Percentiles rank a stretch among this genome's conserved stretches.
phyloP scores from a whole-genome alignment of 2,329 filamentous ascomycete species.

The Aureobasidium leucospermi region DNA sequence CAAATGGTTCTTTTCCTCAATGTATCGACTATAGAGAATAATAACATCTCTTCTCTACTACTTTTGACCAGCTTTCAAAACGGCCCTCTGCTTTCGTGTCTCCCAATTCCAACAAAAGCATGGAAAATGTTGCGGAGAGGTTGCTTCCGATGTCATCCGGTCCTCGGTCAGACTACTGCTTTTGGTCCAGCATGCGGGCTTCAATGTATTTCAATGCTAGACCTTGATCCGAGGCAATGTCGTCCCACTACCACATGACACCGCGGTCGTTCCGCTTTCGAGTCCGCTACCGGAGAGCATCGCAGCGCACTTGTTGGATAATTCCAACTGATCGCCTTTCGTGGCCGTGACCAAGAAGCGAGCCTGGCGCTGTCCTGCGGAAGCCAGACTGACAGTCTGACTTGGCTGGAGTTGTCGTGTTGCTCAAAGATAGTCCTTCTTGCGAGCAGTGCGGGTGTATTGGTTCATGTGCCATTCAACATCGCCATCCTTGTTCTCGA shows the following conservation, averaged over 20 bases:
- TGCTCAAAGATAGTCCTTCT: constrained; percentile 88
- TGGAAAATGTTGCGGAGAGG: too few species aligned
- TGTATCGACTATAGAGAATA: not conserved
- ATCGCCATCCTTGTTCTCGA: constrained; percentile 92
- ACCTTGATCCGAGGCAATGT: not conserved
- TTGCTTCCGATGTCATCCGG: too few species aligned
- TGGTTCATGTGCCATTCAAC: constrained; percentile 95
- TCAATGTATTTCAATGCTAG: too few species aligned
- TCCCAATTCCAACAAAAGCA: too few species aligned
- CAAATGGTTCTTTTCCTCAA: not conserved
- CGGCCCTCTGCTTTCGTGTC: not conserved
- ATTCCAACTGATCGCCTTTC: not conserved
- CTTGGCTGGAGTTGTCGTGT: not conserved
- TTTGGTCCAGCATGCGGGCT: not conserved
- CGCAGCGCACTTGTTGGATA: not conserved
- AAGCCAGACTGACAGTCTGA: not conserved
- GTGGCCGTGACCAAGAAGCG: not conserved
- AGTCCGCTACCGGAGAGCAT: not conserved
- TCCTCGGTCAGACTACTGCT: not conserved
- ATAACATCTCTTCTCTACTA: not conserved
- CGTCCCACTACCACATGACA: not conserved
- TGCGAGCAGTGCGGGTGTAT: constrained; percentile 85
- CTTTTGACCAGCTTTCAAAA: not conserved
- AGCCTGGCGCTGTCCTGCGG: constrained; percentile 3
- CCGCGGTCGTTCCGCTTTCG: not conserved